Evolutionary conservation across 331 rosid species (phyloP).

Genomic region (Malus hybrid): DNA sequence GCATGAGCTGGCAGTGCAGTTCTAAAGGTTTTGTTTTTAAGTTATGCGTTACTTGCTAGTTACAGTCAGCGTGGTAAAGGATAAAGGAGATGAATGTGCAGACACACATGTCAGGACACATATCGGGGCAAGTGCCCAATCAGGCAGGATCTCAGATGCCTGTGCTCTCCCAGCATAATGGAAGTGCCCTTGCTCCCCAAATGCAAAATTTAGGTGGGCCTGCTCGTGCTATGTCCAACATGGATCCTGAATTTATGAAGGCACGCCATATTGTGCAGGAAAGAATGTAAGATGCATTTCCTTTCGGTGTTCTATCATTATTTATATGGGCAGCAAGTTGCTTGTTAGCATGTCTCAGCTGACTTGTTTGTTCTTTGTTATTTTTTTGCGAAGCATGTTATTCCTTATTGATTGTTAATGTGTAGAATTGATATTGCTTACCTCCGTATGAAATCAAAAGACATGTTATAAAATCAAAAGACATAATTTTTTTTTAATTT

Average conservation of each 20-base stretch:
- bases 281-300: conserved; percentile 53
- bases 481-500: too few species aligned
- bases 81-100: conserved; percentile 50
- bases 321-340: neutral
- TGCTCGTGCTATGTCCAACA: conserved; percentile 25
- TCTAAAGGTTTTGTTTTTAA: conserved; percentile 7
- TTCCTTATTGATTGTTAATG: neutral
- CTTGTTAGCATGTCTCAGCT: neutral
- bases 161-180: conserved; percentile 45
- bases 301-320: neutral
- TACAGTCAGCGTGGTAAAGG: conserved; percentile 30
- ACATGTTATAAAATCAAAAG: neutral
- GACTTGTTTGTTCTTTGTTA: neutral
- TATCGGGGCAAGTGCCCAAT: conserved; percentile 66
- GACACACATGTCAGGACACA: conserved; percentile 54
- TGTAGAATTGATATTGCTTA: neutral
- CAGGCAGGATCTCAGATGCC: conserved; percentile 69
- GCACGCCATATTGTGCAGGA: conserved; percentile 43
- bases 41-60: conserved; percentile 28
- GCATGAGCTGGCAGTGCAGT: conserved; percentile 12
- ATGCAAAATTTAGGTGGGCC: conserved; percentile 41
- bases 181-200: conserved; percentile 44
- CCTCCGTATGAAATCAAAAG: neutral
- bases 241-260: conserved; percentile 55
- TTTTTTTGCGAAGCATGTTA: neutral